Evolutionary conservation across 164 flowering plant species (phyloP), one percentile per base, ranked within the genome.

Genomic region (Annona squamosa): DNA sequence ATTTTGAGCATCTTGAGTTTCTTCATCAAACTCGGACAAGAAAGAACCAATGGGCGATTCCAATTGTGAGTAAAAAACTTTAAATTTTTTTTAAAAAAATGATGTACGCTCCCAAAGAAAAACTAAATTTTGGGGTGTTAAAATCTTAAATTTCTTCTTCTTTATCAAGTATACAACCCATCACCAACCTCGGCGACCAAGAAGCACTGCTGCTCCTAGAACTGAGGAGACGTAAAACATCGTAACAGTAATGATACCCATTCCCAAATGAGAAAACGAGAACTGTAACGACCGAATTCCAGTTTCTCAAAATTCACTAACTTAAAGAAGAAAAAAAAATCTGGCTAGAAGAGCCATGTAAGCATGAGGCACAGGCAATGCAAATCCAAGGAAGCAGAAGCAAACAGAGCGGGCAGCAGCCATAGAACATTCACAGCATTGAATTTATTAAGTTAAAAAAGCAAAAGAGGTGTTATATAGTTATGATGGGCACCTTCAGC

Each of bases 261-360:
- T 68, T 62, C 43, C 69, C 75, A 76, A 69, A 67, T 76, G 75
- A 82, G 13, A 68, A 73, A 68, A 70, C 67, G 52, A 73, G 74
- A 47, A 78, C 80, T 75, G 78, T 65, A 74, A 74, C 75, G 73
- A 67, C 75, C 72, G 37, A 26, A 80, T 82, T 81, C 79, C 76
- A 83, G 82, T 76, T 79, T 81, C 85, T 74, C 80, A 80, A 82
- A 77, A 74, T 76, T 79, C 81, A 68, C 77, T 72, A 67, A 76
- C 71, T 72, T 52, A 52, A 52, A 52, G 59, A 52, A 52, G 13
- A 52, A 66, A 70, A 72, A 75, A 85, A 81, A 85, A 71, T 75
- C 78, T 73, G 76, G 86, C 88, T 76, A 83, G 75, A 75, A 52
- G 77, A 79, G 75, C 73, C 73, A 81, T 78, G 75, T 72, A 78